These are phyloP conservation scores for Fraxinus latifolia DNA, from an alignment of 305 asterid species.

Conservation along the genomic window DNA sequence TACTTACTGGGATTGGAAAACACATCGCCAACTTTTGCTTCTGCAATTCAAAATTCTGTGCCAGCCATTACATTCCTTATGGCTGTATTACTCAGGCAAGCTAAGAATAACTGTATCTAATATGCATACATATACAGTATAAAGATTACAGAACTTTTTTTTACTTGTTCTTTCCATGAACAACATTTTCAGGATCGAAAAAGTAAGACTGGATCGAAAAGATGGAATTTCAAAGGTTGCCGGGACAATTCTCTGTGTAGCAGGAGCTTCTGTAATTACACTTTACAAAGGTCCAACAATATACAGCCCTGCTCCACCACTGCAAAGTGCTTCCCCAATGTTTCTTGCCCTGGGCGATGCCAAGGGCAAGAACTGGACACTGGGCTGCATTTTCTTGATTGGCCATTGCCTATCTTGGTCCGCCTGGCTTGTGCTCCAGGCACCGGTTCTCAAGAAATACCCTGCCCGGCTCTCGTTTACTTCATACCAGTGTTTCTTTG, in stretches of 20 bases:
- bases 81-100: slow-evolving; percentile 81
- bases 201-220: slow-evolving; percentile 71
- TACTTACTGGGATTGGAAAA: slow-evolving; percentile 89
- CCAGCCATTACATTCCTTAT: slow-evolving; percentile 94
- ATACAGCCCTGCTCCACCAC: slow-evolving; percentile 67
- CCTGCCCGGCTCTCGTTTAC: slow-evolving; percentile 94
- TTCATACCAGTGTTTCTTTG: slow-evolving; percentile 88
- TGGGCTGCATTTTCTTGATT: slow-evolving; percentile 87
- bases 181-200: slow-evolving; percentile 59
- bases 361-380: slow-evolving; percentile 76
- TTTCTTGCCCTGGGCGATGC: slow-evolving; percentile 52
- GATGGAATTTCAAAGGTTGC: slow-evolving; percentile 87
- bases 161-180: background rate
- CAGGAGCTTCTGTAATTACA: slow-evolving; percentile 96
- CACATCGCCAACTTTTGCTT: slow-evolving; percentile 96
- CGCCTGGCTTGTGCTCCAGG: slow-evolving; percentile 90
- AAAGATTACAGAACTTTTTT: background rate
- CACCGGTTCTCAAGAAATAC: slow-evolving; percentile 76
- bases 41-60: slow-evolving; percentile 92
- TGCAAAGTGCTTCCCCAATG: slow-evolving; percentile 32
- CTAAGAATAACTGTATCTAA: too few species aligned
- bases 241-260: slow-evolving; percentile 81
- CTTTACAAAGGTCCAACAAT: slow-evolving; percentile 90
- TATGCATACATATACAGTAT: background rate
- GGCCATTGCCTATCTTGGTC: slow-evolving; percentile 99